Percentiles rank a stretch among this genome's conserved stretches.
Evolutionary conservation across 2,329 filamentous ascomycete genomes (phyloP).

Genomic region (Fusarium odoratissimum): DNA sequence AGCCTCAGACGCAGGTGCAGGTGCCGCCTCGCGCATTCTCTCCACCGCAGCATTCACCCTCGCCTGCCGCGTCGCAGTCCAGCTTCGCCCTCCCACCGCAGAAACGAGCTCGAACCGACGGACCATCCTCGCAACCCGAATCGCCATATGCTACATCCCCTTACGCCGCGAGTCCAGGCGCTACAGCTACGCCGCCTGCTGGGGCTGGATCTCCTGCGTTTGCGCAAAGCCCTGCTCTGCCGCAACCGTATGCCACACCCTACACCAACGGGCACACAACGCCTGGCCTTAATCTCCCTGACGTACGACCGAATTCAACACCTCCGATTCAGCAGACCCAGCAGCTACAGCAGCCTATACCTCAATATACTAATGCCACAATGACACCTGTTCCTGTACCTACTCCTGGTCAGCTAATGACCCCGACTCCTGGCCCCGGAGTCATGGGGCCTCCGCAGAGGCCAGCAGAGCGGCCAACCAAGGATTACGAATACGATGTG

Average conservation of each 20-base stretch:
- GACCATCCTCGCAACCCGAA: conserved; percentile 73
- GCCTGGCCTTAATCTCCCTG: conserved; percentile 51
- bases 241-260: conserved; percentile 50
- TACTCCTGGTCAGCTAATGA: conserved; percentile 36
- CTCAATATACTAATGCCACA: conserved; percentile 43
- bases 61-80: conserved; percentile 67
- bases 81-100: conserved; percentile 71
- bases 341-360: conserved; percentile 37
- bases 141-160: conserved; percentile 69
- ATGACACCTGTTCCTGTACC: conserved; percentile 44
- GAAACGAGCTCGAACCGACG: conserved; percentile 72
- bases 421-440: conserved; percentile 45
- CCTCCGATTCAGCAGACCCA: conserved; percentile 50
- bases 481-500: conserved; percentile 75
- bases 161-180: conserved; percentile 60
- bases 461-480: conserved; percentile 71
- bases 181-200: conserved; percentile 55
- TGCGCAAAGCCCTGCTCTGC: conserved; percentile 49
- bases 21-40: conserved; percentile 68
- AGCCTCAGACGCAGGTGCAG: conserved; percentile 56
- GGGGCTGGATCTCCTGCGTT: conserved; percentile 53
- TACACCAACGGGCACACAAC: conserved; percentile 55
- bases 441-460: conserved; percentile 70
- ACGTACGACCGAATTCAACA: conserved; percentile 48
- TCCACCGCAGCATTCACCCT: conserved; percentile 70